Conservation (phyloP, 2,329 filamentous ascomycete genomes). For the Fulvia fulva region DNA sequence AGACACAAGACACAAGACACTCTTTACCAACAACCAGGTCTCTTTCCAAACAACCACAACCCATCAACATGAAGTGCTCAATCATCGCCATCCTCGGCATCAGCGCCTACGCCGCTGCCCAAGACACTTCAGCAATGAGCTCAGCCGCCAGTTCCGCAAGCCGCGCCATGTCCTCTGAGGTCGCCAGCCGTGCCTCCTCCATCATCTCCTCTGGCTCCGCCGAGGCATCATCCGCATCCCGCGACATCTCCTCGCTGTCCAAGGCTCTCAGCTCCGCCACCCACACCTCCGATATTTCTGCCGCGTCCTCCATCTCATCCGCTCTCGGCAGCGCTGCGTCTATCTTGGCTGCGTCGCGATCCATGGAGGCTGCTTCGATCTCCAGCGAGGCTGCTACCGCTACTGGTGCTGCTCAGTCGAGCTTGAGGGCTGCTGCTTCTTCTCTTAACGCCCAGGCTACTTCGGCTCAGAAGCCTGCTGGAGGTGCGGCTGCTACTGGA, state of each 20-base stretch:
- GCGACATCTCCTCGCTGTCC: background rate
- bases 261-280: constrained; percentile 1
- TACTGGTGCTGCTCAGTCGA: background rate
- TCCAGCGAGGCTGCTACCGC: background rate
- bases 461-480: background rate
- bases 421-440: constrained; percentile 1
- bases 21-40: background rate
- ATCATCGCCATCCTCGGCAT: background rate
- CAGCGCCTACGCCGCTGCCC: background rate
- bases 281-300: background rate
- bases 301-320: background rate
- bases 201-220: background rate
- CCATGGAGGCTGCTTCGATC: background rate
- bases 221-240: background rate
- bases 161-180: background rate
- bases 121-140: background rate
- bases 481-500: background rate
- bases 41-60: background rate
- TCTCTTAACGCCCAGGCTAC: background rate
- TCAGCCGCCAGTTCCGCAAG: too few species aligned
- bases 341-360: background rate
- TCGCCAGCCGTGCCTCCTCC: background rate
- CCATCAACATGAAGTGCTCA: background rate
- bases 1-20: background rate
- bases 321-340: background rate